A percentile compares a stretch with the other conserved stretches of the same genome.
These are phyloP conservation scores for Saturnispora mendoncae DNA, from an alignment of 805 yeast species.

Conservation along the genomic window DNA sequence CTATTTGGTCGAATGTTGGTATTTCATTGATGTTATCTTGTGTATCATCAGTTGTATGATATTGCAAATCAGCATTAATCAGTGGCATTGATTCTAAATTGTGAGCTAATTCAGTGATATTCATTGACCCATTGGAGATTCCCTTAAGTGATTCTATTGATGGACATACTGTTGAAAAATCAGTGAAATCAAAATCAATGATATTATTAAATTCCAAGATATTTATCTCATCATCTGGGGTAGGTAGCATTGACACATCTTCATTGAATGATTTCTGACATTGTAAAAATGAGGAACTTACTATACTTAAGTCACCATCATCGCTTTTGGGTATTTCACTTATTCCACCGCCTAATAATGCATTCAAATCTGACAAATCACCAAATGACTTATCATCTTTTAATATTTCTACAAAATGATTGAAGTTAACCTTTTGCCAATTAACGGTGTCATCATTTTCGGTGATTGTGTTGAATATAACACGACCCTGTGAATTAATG, in stretches of 20 bases:
- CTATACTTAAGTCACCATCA: no score
- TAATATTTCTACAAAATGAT: not conserved
- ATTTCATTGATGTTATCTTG: no score
- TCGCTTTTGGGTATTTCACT: no score
- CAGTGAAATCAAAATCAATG: slow-evolving; percentile 14
- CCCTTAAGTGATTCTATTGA: slow-evolving; percentile 52
- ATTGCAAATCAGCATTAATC: slow-evolving; percentile 7
- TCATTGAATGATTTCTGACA: not conserved
- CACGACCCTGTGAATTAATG: slow-evolving; percentile 38
- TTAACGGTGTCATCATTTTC: slow-evolving; percentile 15
- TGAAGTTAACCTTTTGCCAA: slow-evolving; percentile 1
- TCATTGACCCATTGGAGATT: slow-evolving; percentile 22
- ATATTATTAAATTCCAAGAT: not conserved
- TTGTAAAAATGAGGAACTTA: not conserved
- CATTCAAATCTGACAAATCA: not conserved
- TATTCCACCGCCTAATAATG: no score
- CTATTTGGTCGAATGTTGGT: no score
- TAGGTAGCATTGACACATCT: not conserved
- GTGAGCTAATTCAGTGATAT: slow-evolving; percentile 16
- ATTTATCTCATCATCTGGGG: not conserved
- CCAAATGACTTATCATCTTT: slow-evolving; percentile 5
- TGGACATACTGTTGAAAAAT: slow-evolving; percentile 49
- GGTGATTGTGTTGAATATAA: slow-evolving; percentile 40
- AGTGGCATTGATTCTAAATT: slow-evolving; percentile 4
- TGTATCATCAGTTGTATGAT: not conserved